phyloP scores from a whole-genome alignment of 2,329 filamentous ascomycete species.

The Massarina eburnea region DNA sequence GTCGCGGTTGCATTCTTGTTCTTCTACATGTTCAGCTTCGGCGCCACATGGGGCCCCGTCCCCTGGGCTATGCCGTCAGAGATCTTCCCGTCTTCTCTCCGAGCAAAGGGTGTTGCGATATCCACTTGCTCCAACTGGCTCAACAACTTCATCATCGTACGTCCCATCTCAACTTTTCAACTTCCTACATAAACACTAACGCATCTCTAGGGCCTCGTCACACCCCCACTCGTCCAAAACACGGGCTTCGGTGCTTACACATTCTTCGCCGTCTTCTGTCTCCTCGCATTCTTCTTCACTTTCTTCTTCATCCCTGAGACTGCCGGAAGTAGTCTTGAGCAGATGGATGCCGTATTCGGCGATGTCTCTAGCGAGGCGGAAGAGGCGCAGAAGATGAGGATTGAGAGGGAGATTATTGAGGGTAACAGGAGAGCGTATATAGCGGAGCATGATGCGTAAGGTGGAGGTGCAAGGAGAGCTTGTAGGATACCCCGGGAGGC shows the following conservation, averaged over 20 bases:
- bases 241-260: slow-evolving; percentile 51
- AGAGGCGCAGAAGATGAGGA: slow-evolving; percentile 33
- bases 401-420: slow-evolving; percentile 34
- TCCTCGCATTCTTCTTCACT: slow-evolving; percentile 37
- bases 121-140: slow-evolving; percentile 66
- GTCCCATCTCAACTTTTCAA: slow-evolving; percentile 1
- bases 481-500: too few species aligned
- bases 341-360: slow-evolving; percentile 43
- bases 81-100: slow-evolving; percentile 63
- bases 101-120: slow-evolving; percentile 67
- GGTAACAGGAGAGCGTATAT: slow-evolving; percentile 7
- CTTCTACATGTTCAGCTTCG: slow-evolving; percentile 65
- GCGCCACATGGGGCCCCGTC: slow-evolving; percentile 60
- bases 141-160: slow-evolving; percentile 62
- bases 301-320: slow-evolving; percentile 41
- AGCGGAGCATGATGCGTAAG: background rate
- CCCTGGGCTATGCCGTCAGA: slow-evolving; percentile 56
- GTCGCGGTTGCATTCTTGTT: slow-evolving; percentile 60
- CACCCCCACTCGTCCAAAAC: slow-evolving; percentile 63
- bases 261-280: slow-evolving; percentile 43
- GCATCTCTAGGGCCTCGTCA: slow-evolving; percentile 58
- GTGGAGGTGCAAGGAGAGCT: background rate
- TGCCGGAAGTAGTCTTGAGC: slow-evolving; percentile 35
- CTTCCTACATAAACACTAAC: slow-evolving; percentile 42
- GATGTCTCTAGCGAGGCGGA: slow-evolving; percentile 40